Evolutionary conservation across 441 rosid genomes (phyloP).

Genomic region (Gossypium davidsonii): DNA sequence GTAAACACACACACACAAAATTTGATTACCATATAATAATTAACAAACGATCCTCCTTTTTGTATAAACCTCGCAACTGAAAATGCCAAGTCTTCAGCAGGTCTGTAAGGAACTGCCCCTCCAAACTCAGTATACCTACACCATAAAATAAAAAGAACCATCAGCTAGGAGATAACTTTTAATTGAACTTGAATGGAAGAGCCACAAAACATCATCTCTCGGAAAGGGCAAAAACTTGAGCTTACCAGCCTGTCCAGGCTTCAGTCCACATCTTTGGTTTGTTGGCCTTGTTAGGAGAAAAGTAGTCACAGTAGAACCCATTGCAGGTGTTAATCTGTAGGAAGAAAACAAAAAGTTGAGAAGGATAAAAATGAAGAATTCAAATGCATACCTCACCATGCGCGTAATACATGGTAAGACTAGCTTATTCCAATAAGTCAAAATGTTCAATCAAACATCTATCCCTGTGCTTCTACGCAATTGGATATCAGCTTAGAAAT

Average conservation of each 20-base stretch:
- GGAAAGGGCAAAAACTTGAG: background rate
- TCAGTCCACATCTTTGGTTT: conserved; percentile 99
- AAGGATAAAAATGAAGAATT: background rate
- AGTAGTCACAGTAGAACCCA: conserved; percentile 94
- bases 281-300: conserved; percentile 83
- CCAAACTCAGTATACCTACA: conserved; percentile 91
- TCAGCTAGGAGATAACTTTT: background rate
- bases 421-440: too few relatives aligned
- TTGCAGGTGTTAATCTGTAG: conserved; percentile 88
- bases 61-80: conserved; percentile 91
- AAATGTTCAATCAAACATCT: background rate
- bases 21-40: conserved; percentile 79
- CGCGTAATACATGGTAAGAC: background rate
- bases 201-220: background rate
- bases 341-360: conserved; percentile 2
- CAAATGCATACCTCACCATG: conserved; percentile 8
- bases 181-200: conserved; percentile 6
- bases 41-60: conserved; percentile 89
- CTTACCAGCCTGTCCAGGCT: conserved; percentile 99
- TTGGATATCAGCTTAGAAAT: conserved; percentile 10
- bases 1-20: conserved; percentile 7
- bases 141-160: conserved; percentile 9
- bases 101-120: conserved; percentile 89
- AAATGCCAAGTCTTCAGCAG: conserved; percentile 93
- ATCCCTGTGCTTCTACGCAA: background rate